These are phyloP conservation scores for Brettanomyces anomalus DNA, from an alignment of 805 yeast species.

Conservation along the genomic window DNA sequence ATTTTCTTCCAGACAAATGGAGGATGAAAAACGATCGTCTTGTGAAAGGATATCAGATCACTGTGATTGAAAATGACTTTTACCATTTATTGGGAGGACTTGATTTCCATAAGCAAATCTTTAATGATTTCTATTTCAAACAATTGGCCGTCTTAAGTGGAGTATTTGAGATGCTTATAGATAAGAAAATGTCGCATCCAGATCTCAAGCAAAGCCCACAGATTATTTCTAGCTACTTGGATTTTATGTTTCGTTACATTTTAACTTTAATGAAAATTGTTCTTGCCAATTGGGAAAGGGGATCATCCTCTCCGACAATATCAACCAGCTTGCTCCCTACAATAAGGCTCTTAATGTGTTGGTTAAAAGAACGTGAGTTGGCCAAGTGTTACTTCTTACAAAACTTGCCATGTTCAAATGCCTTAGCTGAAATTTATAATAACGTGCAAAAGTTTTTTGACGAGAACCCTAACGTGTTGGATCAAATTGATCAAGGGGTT, in stretches of 20 bases:
- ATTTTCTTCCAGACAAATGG: conserved; percentile 35
- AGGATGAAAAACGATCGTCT: conserved; percentile 19
- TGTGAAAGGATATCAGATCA: conserved; percentile 23
- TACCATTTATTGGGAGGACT: conserved; percentile 17
- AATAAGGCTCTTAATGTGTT: conserved; percentile 43
- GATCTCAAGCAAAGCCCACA: conserved; percentile 16
- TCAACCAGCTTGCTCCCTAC: conserved; percentile 26
- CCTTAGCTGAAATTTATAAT: conserved; percentile 16
- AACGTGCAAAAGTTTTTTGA: conserved; percentile 11
- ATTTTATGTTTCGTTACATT: conserved; percentile 33
- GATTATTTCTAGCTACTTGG: conserved; percentile 25
- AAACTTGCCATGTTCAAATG: conserved; percentile 9
- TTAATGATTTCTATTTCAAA: conserved; percentile 27
- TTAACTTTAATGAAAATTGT: conserved; percentile 23
- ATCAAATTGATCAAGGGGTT: conserved; percentile 2
- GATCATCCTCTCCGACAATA: conserved; percentile 11
- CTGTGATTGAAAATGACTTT: conserved; percentile 25
- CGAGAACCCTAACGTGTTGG: conserved; percentile 4
- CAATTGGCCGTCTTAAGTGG: conserved; percentile 30
- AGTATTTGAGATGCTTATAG: conserved; percentile 27
- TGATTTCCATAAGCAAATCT: conserved; percentile 26
- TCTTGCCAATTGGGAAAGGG: conserved; percentile 16
- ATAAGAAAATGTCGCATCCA: conserved; percentile 15
- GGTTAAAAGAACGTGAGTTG: conserved; percentile 45
- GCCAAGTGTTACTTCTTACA: conserved; percentile 25